Evolutionary conservation across 768 basidiomycete species (phyloP), one percentile per base, ranked within the genome.

Genomic region (Pleurotus citrinopileatus): DNA sequence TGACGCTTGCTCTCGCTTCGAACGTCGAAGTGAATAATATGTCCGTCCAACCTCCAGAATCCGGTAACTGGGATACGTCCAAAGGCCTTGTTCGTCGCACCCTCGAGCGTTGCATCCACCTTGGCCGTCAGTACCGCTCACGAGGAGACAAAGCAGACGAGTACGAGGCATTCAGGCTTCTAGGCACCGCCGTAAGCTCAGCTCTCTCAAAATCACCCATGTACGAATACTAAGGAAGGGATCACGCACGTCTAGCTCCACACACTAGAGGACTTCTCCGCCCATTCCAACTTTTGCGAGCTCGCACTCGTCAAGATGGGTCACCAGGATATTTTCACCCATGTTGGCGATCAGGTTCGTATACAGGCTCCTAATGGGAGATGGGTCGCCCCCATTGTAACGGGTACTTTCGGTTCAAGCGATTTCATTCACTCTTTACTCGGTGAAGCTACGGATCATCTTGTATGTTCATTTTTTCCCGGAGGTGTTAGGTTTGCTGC

Each of bases 241-340:
- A 28, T 8, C 23, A n/a, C 26, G 26, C 40, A 2, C 8, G 13
- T 19, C 20, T 32, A 89, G 87, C 71, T 90, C 8, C 89, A 91
- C 58, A 90, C 87, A 1, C 77, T 90, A 4, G 92, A 94, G 65
- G 92, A 97, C 64, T 94, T 90, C 65, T 73, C 91, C 2, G 91
- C 94, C 0, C 94, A 97, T 65, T 89, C 87, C 52, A 91, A 96
- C 72, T 95, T 90, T 65, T 91, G 89, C 73, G 94, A 97, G 67
- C 75, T 96, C 8, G 76, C 83, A 0, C 80, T 98, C 10, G 80
- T 87, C 29, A 74, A 77, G 0, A 73, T 93, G 72, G 95, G 94
- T 0, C 74, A 94, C 65, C 59, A 66, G 0, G 73, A 92, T 38
- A 86, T 96, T 2, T 98, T 97, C 70, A 67, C 82, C 25, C 94